Evolutionary conservation across 2,329 filamentous ascomycete species (phyloP).

Genomic region (Cladosporium cucumerinum): DNA sequence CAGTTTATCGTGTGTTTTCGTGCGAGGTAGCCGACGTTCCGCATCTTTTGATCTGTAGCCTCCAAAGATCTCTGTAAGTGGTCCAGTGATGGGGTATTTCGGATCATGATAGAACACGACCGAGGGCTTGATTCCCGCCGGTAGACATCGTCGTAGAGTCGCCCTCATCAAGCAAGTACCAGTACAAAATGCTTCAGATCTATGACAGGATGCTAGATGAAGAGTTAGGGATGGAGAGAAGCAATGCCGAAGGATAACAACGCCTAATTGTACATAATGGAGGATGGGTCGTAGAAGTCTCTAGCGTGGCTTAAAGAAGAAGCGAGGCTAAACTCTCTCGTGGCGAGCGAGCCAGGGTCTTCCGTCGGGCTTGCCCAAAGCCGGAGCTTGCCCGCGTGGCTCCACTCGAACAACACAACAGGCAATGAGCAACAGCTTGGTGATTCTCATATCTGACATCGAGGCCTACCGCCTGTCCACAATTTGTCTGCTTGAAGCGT

Average conservation of each 20-base stretch:
- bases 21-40: neutral
- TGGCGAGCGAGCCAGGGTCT: neutral
- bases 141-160: neutral
- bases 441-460: neutral
- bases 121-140: neutral
- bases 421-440: neutral
- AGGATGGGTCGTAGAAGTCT: neutral
- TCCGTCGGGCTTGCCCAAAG: neutral
- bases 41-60: neutral
- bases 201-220: neutral
- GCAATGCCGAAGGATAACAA: neutral
- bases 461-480: neutral
- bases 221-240: neutral
- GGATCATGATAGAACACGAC: neutral
- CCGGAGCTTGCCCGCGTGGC: neutral
- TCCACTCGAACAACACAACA: neutral
- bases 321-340: neutral
- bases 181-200: neutral
- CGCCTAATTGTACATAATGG: neutral
- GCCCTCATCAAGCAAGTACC: conserved; percentile 2
- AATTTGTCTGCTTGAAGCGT: neutral
- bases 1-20: neutral
- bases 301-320: neutral
- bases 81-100: neutral
- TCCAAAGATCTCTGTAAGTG: conserved; percentile 8